phyloP scores from a whole-genome alignment of 306 rosid species.

The Vigna trinervia region DNA sequence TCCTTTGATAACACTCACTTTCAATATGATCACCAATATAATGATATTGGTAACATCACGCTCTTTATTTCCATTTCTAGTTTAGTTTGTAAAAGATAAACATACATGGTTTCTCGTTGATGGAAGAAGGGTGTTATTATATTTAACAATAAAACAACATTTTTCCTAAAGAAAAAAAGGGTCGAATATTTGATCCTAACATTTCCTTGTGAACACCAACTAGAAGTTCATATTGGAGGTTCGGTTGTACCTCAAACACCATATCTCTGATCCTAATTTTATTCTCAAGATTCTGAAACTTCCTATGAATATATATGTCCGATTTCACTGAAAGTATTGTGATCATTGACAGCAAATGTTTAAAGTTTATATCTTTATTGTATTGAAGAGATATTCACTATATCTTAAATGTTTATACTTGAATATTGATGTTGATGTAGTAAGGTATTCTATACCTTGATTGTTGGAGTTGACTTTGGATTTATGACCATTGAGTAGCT shows the following conservation, averaged over 20 bases:
- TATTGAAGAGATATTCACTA: neutral
- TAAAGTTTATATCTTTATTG: constrained; percentile 8
- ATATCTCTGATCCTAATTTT: constrained; percentile 18
- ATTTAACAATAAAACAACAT: neutral
- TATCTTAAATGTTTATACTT: constrained; percentile 28
- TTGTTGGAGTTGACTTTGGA: constrained; percentile 22
- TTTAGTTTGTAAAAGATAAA: too few species aligned
- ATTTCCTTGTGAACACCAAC: too few species aligned
- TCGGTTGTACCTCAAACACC: too few species aligned
- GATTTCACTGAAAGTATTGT: constrained; percentile 23
- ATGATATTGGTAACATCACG: neutral
- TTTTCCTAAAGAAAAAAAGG: neutral
- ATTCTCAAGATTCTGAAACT: constrained; percentile 8
- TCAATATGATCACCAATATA: neutral
- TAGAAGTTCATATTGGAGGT: too few species aligned
- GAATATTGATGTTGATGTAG: constrained; percentile 6
- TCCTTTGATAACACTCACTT: neutral
- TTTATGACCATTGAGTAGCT: neutral
- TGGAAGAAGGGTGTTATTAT: neutral
- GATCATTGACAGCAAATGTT: neutral
- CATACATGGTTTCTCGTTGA: neutral
- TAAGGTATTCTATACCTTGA: neutral
- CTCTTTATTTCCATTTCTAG: neutral
- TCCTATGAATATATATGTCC: neutral
- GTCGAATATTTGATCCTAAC: neutral